Base-by-base conservation (phyloP, 371 early-diverging fungal genomes). In the Mortierella polycephala region DNA sequence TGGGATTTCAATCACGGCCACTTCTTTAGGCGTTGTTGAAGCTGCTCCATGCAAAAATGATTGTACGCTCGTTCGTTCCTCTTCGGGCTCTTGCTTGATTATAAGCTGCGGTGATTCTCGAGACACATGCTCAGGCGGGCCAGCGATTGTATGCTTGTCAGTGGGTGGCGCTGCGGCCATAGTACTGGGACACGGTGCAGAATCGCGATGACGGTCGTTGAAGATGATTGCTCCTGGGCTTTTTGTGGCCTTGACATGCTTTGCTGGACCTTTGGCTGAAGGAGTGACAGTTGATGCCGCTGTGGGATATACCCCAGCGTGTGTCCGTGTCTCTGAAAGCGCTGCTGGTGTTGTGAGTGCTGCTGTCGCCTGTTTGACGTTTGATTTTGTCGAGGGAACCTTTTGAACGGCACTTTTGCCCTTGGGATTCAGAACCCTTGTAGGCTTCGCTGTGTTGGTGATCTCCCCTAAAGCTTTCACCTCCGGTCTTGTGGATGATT, bases 401-500 rank as follows among this genome's bases (percentile, higher is more conserved):
- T 60, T 46, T 12, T 39, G 52, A 44, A 54, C 16, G 7, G 20
- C 67, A 18, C 18, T 46, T 41, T 71, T 71, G 52, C 41, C 62
- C 53, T 66, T 71, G 16, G 20, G 23, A 12, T 51, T 53, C 16
- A 21, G 41, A 18, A 2, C 20, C 18, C 39, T 54, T 11, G 59
- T 20, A 20, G 55, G 44, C 13, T 60, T 71, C 10, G 42, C n/a
- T 16, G 44, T 18, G 41, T 71, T 71, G 47, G 72, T 71, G 57
- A 37, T 62, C 16, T 71, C 67, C 21, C 62, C 58, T 1, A 71
- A 62, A 6, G 60, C 72, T 8, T 20, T 46, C 49, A 20, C 60
- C 2, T 11, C 30, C 5, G 46, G 9, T 40, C 56, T 61, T 11
- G 57, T 37, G 6, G 58, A 18, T 4, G 11, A 7, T 8, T 13